phyloP scores from a whole-genome alignment of 1,284 basidiomycete species.

The Puccinia coronata region DNA sequence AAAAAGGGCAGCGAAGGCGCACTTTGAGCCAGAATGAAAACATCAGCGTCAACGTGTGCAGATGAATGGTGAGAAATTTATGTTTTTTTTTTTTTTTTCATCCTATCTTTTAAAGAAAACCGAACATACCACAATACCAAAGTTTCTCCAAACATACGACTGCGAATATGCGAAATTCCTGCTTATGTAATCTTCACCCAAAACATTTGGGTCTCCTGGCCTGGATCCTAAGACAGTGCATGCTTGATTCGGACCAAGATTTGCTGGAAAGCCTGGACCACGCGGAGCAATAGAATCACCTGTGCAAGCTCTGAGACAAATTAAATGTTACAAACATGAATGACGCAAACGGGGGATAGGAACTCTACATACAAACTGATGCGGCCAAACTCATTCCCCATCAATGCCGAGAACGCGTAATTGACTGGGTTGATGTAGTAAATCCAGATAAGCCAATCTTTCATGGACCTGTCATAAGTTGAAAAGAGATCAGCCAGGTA shows the following conservation, averaged over 20 bases:
- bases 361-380: slow-evolving; percentile 60
- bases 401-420: slow-evolving; percentile 70
- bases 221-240: slow-evolving; percentile 61
- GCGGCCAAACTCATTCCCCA: slow-evolving; percentile 81
- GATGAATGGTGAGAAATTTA: neutral
- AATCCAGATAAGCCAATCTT: slow-evolving; percentile 85
- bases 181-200: slow-evolving; percentile 63
- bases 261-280: slow-evolving; percentile 58
- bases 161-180: slow-evolving; percentile 63
- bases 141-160: slow-evolving; percentile 29
- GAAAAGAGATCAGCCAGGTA: too few relatives aligned
- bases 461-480: slow-evolving; percentile 65
- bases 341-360: too few relatives aligned
- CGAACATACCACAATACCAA: slow-evolving; percentile 28
- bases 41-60: too few relatives aligned
- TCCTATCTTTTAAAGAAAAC: too few relatives aligned
- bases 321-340: too few relatives aligned
- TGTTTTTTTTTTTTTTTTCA: too few relatives aligned
- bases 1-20: slow-evolving; percentile 27
- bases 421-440: slow-evolving; percentile 67
- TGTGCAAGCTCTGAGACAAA: neutral
- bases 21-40: neutral
- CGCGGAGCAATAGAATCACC: slow-evolving; percentile 58
- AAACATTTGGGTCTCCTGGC: slow-evolving; percentile 57
- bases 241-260: slow-evolving; percentile 56